Conservation (phyloP, 2,329 filamentous ascomycete genomes). For the Elsinoe australis region DNA sequence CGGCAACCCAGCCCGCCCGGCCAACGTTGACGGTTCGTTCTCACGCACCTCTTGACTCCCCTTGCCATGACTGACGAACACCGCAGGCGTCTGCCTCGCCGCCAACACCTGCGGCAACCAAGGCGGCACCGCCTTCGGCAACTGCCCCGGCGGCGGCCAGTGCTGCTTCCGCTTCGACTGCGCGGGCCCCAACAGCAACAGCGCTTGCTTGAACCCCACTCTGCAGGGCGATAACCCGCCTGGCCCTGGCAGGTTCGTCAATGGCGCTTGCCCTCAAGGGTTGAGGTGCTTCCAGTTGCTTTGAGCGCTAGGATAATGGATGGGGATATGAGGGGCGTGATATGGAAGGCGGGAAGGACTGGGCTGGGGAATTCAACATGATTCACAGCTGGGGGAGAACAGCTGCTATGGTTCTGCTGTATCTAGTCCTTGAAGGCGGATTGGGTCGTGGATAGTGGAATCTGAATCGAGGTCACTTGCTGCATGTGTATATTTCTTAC, state of each 20-base stretch:
- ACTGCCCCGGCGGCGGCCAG: constrained; percentile 13
- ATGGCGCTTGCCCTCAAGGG: constrained; percentile 12
- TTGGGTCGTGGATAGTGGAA: too few species aligned
- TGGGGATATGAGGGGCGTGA: background rate
- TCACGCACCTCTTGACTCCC: background rate
- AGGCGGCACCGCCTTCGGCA: constrained; percentile 13
- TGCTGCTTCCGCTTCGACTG: constrained; percentile 17
- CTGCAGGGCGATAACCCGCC: constrained; percentile 9
- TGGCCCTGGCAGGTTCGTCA: constrained; percentile 16
- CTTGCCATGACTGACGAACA: background rate
- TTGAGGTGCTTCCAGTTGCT: constrained; percentile 17
- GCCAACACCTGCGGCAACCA: background rate
- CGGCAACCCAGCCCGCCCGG: constrained; percentile 14
- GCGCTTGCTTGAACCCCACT: constrained; percentile 16
- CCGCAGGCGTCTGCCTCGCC: constrained; percentile 13
- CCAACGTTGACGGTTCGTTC: background rate
- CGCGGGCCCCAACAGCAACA: constrained; percentile 17
- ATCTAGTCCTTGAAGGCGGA: too few species aligned
- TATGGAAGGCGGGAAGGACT: too few species aligned
- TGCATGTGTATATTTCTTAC: too few species aligned
- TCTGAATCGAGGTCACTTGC: too few species aligned
- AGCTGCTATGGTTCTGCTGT: too few species aligned
- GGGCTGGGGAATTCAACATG: too few species aligned
- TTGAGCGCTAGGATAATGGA: background rate
- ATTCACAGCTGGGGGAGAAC: too few species aligned